Conservation (phyloP, 495 filamentous ascomycete species). For the Bacidia rubella region DNA sequence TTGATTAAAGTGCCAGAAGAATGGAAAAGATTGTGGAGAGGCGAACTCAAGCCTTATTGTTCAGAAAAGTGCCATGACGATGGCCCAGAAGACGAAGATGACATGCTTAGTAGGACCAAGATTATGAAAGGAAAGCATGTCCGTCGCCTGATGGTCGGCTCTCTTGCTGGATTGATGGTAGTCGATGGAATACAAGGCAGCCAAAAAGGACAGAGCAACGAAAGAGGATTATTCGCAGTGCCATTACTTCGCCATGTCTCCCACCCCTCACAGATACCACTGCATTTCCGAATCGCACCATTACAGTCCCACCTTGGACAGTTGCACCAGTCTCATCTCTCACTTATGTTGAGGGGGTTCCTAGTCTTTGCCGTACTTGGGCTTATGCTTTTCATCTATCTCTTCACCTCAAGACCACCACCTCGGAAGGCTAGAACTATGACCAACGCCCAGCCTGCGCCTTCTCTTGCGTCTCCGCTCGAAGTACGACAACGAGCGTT, state of each 20-base stretch:
- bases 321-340: too few relatives aligned
- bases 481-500: constrained; percentile 81
- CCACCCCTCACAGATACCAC: background rate
- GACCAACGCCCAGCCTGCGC: constrained; percentile 26
- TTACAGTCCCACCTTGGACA: background rate
- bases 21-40: constrained; percentile 51
- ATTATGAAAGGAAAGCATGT: constrained; percentile 26
- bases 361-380: constrained; percentile 12
- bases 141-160: constrained; percentile 79
- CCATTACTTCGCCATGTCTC: constrained; percentile 22
- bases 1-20: constrained; percentile 67
- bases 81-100: constrained; percentile 3
- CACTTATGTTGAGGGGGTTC: constrained; percentile 16
- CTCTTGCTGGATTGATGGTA: constrained; percentile 82
- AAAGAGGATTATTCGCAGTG: constrained; percentile 10
- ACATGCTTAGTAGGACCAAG: background rate
- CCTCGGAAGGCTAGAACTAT: constrained; percentile 19
- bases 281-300: constrained; percentile 14
- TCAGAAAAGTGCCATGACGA: constrained; percentile 11
- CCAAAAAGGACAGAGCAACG: constrained; percentile 35
- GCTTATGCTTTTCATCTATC: constrained; percentile 32
- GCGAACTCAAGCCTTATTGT: constrained; percentile 26
- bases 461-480: constrained; percentile 66
- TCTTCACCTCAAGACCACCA: constrained; percentile 44
- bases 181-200: constrained; percentile 57